Base-by-base conservation (phyloP, 2,329 filamentous ascomycete species). In the Bisporella sp. region DNA sequence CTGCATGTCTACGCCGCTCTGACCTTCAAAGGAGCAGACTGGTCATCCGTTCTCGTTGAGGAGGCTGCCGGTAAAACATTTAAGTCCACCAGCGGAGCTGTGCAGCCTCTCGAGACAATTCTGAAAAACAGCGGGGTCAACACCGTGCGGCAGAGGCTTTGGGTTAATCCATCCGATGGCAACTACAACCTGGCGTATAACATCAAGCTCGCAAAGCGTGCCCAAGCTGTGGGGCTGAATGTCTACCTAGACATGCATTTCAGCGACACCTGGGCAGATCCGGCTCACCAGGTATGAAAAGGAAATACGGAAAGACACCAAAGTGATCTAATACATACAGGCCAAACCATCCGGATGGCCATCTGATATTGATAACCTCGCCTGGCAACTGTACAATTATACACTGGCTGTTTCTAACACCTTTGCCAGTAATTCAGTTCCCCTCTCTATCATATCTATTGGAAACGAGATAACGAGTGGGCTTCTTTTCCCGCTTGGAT, bases 381-480 rank as follows among this genome's bases (percentile, higher is more conserved):
- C 81, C 1, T 79, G 75, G 72, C 71, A 77, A 60, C 65, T 88
- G 8, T 86, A 87, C 68, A 82, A 84, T 66, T 88, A 89, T 66
- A 89, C 85, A 0, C 66, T 76, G 4, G 71, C 74, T 3, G 76
- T 84, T 0, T 75, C 78, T 51, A 79, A 89, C 60, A 67, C 72
- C 12, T 87, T 88, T 59, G 73, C 77, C 1, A 64, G 65, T 0
- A 75, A 75, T 12, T 73, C 73, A 3, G 71, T 87, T 28, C 66
- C 71, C 4, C 76, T 84, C 0, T 69, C 72, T 2, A 81, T 89
- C 46, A 76, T 89, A 46, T 83, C 80, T 12, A 83, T 89, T 56
- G 85, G 85, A 29, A 89, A 89, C 60, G 85, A 89, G 63, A 88
- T 89, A 63, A 77, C 78, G 0, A 68, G 72, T 1, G 85, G 85